A percentile compares a stretch with the other conserved stretches of the same genome.
These are phyloP conservation scores for Pyracantha coccinea DNA, from an alignment of 331 rosid species.

Conservation along the genomic window DNA sequence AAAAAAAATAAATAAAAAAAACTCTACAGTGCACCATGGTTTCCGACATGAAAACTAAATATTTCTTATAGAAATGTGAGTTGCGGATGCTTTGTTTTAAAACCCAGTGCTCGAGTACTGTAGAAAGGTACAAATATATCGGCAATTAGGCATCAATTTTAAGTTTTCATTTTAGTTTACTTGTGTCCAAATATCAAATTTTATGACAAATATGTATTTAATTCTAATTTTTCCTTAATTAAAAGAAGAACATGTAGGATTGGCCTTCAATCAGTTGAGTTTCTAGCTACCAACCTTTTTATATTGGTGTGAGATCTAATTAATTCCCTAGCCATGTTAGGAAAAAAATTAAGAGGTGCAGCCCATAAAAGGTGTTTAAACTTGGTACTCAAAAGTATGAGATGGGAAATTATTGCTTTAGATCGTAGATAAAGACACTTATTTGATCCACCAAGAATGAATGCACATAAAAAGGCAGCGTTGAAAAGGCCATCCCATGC, in stretches of 20 bases:
- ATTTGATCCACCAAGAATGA: slow-evolving; percentile 18
- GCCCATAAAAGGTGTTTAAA: not conserved
- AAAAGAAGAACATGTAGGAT: not conserved
- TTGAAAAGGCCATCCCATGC: slow-evolving; percentile 7
- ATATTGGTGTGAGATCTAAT: not conserved
- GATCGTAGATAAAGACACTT: not conserved
- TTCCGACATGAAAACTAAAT: no score
- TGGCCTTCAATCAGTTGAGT: not conserved
- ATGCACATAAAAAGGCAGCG: slow-evolving; percentile 8
- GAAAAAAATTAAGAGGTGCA: not conserved
- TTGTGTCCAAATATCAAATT: not conserved
- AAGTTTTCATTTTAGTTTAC: not conserved
- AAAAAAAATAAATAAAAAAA: no score
- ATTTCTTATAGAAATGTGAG: no score
- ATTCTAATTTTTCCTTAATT: not conserved
- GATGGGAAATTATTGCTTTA: not conserved
- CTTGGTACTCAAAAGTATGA: not conserved
- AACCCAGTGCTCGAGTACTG: no score
- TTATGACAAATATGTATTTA: not conserved
- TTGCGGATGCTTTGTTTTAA: no score
- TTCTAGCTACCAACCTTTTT: not conserved
- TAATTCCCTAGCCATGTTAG: not conserved
- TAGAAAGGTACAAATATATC: no score
- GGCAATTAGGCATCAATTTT: not conserved
- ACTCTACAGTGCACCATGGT: no score